phyloP scores from a whole-genome alignment of 768 basidiomycete species.

The Lanmaoa rubissima region DNA sequence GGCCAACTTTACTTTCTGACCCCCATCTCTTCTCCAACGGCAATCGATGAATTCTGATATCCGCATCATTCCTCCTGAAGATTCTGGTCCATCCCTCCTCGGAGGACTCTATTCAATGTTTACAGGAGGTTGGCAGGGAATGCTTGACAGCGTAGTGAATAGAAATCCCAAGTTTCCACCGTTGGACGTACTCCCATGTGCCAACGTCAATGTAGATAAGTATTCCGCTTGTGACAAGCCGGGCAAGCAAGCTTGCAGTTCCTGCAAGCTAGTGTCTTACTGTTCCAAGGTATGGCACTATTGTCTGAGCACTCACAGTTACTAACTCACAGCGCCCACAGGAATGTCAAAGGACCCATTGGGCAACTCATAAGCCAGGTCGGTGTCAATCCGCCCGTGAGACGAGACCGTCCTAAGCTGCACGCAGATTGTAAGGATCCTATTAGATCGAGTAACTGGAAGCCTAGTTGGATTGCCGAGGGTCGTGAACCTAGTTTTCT shows the following conservation, averaged over 20 bases:
- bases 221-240: slow-evolving; percentile 27
- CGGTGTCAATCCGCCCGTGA: neutral
- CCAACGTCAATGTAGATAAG: slow-evolving; percentile 31
- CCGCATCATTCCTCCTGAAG: slow-evolving; percentile 18
- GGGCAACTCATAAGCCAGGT: slow-evolving; percentile 41
- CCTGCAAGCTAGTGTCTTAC: slow-evolving; percentile 43
- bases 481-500: slow-evolving; percentile 24
- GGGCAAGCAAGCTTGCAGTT: slow-evolving; percentile 29
- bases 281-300: slow-evolving; percentile 35
- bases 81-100: slow-evolving; percentile 10
- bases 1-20: neutral
- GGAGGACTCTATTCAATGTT: slow-evolving; percentile 9
- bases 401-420: neutral
- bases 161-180: slow-evolving; percentile 24
- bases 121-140: slow-evolving; percentile 13
- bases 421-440: slow-evolving; percentile 24
- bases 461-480: slow-evolving; percentile 23
- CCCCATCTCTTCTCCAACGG: neutral
- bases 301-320: neutral
- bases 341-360: slow-evolving; percentile 44
- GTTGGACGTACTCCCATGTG: slow-evolving; percentile 34
- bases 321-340: slow-evolving; percentile 6
- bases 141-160: slow-evolving; percentile 5
- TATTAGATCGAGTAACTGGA: slow-evolving; percentile 20
- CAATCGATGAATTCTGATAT: slow-evolving; percentile 16